Evolutionary conservation across 495 filamentous ascomycete species (phyloP).

Genomic region (Tuber aestivum): DNA sequence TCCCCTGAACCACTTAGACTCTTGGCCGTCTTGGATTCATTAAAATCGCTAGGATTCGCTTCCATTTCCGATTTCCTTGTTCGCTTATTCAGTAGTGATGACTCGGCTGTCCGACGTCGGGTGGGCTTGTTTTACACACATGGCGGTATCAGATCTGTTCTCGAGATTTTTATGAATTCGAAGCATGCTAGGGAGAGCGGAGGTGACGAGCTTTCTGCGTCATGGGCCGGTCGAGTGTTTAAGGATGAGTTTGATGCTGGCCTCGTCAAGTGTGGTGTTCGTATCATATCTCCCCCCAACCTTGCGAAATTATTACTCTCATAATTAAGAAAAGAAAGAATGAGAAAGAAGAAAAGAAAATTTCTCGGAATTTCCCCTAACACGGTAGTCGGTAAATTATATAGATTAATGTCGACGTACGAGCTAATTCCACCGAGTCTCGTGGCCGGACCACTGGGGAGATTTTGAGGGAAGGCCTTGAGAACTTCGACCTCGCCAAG

Average conservation of each 20-base stretch:
- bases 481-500: constrained; percentile 28
- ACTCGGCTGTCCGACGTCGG: constrained; percentile 30
- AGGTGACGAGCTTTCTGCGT: constrained; percentile 31
- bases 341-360: background rate
- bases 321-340: background rate
- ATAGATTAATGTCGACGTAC: constrained; percentile 36
- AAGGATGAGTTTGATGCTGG: constrained; percentile 37
- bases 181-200: constrained; percentile 34
- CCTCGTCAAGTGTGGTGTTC: constrained; percentile 37
- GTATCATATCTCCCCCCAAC: constrained; percentile 16
- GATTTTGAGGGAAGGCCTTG: constrained; percentile 32
- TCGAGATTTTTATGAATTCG: constrained; percentile 35
- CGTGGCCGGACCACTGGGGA: constrained; percentile 33
- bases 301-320: background rate
- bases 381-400: background rate
- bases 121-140: constrained; percentile 37
- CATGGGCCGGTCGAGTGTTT: constrained; percentile 36
- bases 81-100: constrained; percentile 30
- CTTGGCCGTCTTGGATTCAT: constrained; percentile 31
- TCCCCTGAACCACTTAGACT: constrained; percentile 32
- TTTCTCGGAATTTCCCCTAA: background rate
- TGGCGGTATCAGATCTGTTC: constrained; percentile 33
- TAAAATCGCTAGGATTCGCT: constrained; percentile 32
- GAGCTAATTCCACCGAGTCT: constrained; percentile 35
- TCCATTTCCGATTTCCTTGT: constrained; percentile 34